Conservation (phyloP, 2,329 filamentous ascomycete genomes). For the Stachybotrys echinatus region DNA sequence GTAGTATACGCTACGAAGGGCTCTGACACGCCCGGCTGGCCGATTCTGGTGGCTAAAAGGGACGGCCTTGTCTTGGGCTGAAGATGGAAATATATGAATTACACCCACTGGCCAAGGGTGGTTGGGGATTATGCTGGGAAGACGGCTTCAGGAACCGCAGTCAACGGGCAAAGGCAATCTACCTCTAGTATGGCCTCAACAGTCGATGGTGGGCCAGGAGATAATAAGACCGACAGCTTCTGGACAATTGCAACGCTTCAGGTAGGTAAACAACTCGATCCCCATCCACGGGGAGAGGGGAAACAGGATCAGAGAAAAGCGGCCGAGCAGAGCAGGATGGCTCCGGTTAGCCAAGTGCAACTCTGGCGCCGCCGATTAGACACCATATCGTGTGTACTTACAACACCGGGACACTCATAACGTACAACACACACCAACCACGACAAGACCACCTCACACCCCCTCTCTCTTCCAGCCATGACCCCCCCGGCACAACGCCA, state of each 20-base stretch:
- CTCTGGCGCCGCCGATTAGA: neutral
- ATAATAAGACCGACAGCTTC: neutral
- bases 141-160: neutral
- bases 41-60: too few relatives aligned
- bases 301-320: neutral
- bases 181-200: too few relatives aligned
- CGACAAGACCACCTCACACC: neutral
- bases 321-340: neutral
- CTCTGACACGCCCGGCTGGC: too few relatives aligned
- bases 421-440: too few relatives aligned
- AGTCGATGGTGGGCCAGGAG: neutral
- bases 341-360: neutral
- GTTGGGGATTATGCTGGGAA: too few relatives aligned
- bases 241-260: neutral
- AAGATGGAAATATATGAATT: too few relatives aligned
- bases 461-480: neutral
- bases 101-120: too few relatives aligned
- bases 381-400: neutral
- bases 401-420: too few relatives aligned
- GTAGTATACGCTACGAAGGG: too few relatives aligned
- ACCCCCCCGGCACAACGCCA: slow-evolving; percentile 9
- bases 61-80: too few relatives aligned
- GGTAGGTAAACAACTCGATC: neutral
- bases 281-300: neutral
- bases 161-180: too few relatives aligned